Percentiles rank a stretch among this genome's conserved stretches.
Evolutionary conservation across 352 stramenopile genomes (phyloP).

Genomic region (Aphanomyces astaci): DNA sequence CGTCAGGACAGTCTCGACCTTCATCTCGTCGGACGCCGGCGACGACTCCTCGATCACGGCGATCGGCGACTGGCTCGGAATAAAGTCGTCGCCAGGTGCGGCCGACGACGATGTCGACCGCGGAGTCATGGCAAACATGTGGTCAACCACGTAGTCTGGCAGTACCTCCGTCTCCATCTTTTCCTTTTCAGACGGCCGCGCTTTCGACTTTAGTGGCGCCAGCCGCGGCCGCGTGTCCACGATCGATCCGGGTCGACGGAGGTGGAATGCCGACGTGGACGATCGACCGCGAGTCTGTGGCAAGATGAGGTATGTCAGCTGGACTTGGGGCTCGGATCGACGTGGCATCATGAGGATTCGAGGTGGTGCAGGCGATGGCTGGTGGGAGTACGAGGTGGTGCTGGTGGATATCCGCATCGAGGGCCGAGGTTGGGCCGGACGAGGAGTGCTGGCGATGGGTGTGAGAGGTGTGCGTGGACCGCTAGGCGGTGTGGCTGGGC

Average conservation of each 20-base stretch:
- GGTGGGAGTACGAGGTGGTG: background rate
- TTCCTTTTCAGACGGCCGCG: conserved; percentile 10
- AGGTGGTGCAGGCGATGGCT: background rate
- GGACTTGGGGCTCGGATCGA: conserved; percentile 16
- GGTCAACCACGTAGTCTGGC: conserved; percentile 11
- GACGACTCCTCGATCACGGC: conserved; percentile 20
- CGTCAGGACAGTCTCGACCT: conserved; percentile 7
- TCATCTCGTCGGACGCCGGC: background rate
- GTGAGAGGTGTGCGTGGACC: background rate
- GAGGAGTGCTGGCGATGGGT: background rate
- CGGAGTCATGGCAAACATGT: conserved; percentile 25
- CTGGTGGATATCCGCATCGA: too few species aligned
- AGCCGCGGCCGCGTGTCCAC: conserved; percentile 13
- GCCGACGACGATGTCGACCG: background rate
- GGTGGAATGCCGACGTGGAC: conserved; percentile 14
- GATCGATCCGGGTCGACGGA: background rate
- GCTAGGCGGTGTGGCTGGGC: background rate
- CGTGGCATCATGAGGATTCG: conserved; percentile 21
- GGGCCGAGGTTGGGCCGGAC: too few species aligned
- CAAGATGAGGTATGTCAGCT: background rate
- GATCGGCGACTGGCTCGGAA: conserved; percentile 15
- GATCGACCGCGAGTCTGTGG: background rate
- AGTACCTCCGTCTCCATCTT: conserved; percentile 6
- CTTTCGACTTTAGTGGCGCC: conserved; percentile 16
- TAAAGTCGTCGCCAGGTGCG: conserved; percentile 7